Evolutionary conservation across 1,139 yeast species (phyloP).

Genomic region (Scheffersomyces illinoinensis): DNA sequence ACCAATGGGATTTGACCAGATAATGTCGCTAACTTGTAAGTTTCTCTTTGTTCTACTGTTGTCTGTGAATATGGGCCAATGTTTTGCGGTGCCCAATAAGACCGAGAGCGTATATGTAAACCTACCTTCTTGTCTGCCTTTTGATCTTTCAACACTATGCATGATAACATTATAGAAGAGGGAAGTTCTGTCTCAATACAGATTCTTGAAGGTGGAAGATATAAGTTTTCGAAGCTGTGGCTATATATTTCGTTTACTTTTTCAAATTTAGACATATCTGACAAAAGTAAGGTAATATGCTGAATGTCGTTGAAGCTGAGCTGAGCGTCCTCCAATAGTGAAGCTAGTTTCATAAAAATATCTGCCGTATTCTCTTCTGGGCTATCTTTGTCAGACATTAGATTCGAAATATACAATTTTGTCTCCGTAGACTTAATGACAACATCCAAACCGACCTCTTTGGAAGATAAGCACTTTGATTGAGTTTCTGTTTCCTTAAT

Average conservation of each 20-base stretch:
- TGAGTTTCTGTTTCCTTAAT: neutral
- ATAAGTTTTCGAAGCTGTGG: constrained; percentile 51
- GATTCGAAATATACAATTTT: constrained; percentile 52
- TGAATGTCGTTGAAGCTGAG: constrained; percentile 46
- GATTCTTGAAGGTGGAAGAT: constrained; percentile 82
- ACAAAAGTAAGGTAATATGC: constrained; percentile 59
- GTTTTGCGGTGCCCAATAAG: constrained; percentile 98
- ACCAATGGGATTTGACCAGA: constrained; percentile 92
- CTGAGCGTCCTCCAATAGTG: constrained; percentile 25
- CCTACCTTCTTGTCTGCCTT: constrained; percentile 50
- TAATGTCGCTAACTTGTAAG: constrained; percentile 51
- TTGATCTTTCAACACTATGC: constrained; percentile 39
- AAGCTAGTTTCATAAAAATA: constrained; percentile 46
- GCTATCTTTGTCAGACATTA: constrained; percentile 28
- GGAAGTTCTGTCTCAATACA: constrained; percentile 69
- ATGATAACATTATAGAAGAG: constrained; percentile 56
- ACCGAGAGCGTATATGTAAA: constrained; percentile 84
- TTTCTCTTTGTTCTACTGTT: constrained; percentile 41
- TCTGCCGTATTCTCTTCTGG: constrained; percentile 48
- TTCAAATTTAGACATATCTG: constrained; percentile 64
- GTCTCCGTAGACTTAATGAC: constrained; percentile 11
- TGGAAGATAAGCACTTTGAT: neutral
- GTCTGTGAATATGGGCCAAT: constrained; percentile 97
- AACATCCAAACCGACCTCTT: neutral
- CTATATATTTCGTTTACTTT: constrained; percentile 62